Percentiles rank a stretch among this genome's conserved stretches.
Evolutionary conservation across 164 flowering plant species (phyloP).

Genomic region (Magnolia sinica): DNA sequence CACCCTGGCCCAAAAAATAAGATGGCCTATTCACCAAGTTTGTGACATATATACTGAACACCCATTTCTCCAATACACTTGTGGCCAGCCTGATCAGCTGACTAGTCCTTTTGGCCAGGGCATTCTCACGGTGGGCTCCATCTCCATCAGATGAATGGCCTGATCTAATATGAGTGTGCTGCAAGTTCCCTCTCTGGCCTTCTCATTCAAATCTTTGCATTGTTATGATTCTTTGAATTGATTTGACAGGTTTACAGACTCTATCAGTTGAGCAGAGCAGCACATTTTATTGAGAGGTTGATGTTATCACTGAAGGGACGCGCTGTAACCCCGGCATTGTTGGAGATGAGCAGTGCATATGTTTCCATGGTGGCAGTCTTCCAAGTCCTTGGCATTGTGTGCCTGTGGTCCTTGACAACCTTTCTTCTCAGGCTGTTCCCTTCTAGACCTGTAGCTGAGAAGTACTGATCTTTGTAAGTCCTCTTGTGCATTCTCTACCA

Average conservation of each 20-base stretch:
- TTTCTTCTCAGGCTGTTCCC: slow-evolving; percentile 91
- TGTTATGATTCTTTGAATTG: slow-evolving; percentile 8
- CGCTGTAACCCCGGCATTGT: slow-evolving; percentile 32
- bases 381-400: slow-evolving; percentile 63
- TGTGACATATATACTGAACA: not conserved
- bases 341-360: slow-evolving; percentile 53
- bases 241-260: slow-evolving; percentile 67
- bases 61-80: not conserved
- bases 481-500: slow-evolving; percentile 15
- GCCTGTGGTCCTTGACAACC: slow-evolving; percentile 85
- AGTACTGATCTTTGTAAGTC: slow-evolving; percentile 35
- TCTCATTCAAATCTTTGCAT: not conserved
- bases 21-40: not conserved
- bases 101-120: not conserved
- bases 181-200: not conserved
- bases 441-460: slow-evolving; percentile 85
- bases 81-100: not conserved
- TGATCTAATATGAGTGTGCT: not conserved
- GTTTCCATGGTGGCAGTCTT: slow-evolving; percentile 54
- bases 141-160: not conserved
- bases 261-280: slow-evolving; percentile 72
- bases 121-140: not conserved
- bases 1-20: not conserved
- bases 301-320: slow-evolving; percentile 49
- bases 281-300: slow-evolving; percentile 54